Percentiles rank a stretch among this genome's conserved stretches.
phyloP scores from a whole-genome alignment of 2,329 filamentous ascomycete species.

The Seiridium cupressi region DNA sequence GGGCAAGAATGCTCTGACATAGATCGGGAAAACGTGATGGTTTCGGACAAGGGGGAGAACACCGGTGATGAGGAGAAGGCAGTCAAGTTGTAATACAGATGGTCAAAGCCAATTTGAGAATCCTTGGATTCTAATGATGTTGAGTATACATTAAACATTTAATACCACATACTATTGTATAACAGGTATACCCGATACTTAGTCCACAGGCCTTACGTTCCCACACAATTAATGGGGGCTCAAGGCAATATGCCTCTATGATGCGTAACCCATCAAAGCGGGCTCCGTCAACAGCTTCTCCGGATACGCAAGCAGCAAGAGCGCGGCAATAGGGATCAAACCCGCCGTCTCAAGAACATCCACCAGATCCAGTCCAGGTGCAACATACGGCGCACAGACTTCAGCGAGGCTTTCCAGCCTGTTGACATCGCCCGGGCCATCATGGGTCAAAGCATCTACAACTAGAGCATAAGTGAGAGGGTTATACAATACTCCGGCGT shows the following conservation, averaged over 20 bases:
- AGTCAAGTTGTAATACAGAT: background rate
- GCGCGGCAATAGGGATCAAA: conserved; percentile 1
- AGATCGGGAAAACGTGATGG: background rate
- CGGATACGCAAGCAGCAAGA: background rate
- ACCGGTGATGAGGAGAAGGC: background rate
- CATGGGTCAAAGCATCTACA: conserved; percentile 3
- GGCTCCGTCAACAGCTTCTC: conserved; percentile 5
- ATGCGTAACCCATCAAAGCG: conserved; percentile 1
- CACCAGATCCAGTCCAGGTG: conserved; percentile 1
- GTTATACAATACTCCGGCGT: conserved; percentile 9
- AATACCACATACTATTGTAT: no score
- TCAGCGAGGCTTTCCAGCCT: conserved; percentile 2
- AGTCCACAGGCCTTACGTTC: background rate
- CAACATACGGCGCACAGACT: background rate
- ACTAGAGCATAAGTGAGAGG: conserved; percentile 9
- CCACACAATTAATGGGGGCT: background rate
- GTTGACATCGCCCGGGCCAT: background rate
- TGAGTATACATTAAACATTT: no score
- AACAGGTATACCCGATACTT: background rate
- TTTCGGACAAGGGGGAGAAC: background rate
- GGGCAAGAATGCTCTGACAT: background rate
- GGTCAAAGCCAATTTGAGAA: no score
- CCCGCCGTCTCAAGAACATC: conserved; percentile 6
- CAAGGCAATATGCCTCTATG: background rate
- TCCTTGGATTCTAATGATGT: no score